A percentile compares a stretch with the other conserved stretches of the same genome.
Evolutionary conservation across 164 flowering plant genomes (phyloP).

Genomic region (Stephania japonica): DNA sequence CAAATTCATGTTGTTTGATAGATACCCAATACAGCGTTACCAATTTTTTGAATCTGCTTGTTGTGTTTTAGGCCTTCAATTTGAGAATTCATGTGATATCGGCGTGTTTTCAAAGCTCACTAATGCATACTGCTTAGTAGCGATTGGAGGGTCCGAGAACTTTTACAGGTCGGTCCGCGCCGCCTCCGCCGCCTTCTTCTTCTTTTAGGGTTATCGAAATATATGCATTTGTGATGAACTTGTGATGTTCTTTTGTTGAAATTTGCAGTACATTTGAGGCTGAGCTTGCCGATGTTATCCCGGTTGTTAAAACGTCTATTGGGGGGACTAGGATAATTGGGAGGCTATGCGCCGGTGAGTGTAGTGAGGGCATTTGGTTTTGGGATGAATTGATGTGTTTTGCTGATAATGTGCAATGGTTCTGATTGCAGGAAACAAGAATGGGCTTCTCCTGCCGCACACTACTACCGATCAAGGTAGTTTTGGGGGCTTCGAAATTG

Average conservation of each 20-base stretch:
- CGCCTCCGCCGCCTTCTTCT: too few relatives aligned
- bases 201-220: background rate
- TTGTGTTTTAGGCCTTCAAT: constrained; percentile 49
- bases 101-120: constrained; percentile 83
- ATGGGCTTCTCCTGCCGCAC: constrained; percentile 87
- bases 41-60: background rate
- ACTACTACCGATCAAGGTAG: constrained; percentile 89
- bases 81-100: constrained; percentile 69
- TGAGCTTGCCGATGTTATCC: constrained; percentile 78
- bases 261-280: constrained; percentile 67
- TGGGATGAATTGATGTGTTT: background rate
- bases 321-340: constrained; percentile 84
- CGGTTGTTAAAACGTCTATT: constrained; percentile 86
- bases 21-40: too few relatives aligned
- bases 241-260: constrained; percentile 3
- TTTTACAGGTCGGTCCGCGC: constrained; percentile 58
- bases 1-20: too few relatives aligned
- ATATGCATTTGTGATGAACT: background rate
- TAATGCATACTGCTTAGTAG: constrained; percentile 80
- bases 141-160: constrained; percentile 89
- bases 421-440: constrained; percentile 64
- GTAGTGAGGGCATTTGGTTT: background rate
- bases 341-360: constrained; percentile 73
- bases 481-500: too few relatives aligned
- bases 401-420: background rate